These are phyloP conservation scores for Neofusicoccum umdonicola DNA, from an alignment of 2,329 filamentous ascomycete species.

Conservation along the genomic window DNA sequence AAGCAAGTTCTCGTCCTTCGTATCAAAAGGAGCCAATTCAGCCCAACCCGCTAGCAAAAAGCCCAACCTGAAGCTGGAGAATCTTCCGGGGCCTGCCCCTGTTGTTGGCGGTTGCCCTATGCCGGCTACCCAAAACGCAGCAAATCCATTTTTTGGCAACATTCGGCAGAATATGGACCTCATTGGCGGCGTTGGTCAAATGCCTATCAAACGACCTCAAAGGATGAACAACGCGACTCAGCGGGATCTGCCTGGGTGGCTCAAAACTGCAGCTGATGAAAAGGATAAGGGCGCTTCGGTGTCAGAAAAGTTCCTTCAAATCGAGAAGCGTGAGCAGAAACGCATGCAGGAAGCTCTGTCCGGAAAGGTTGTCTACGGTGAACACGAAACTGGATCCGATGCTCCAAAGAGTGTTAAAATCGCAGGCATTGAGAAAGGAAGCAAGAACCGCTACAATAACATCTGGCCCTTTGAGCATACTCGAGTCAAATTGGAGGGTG, in stretches of 20 bases:
- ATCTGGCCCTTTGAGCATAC: conserved; percentile 96
- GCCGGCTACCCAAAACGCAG: conserved; percentile 64
- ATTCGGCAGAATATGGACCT: conserved; percentile 97
- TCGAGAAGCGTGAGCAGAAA: conserved; percentile 81
- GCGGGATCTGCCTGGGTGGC: conserved; percentile 69
- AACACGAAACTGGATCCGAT: conserved; percentile 33
- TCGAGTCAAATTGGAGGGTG: conserved; percentile 73
- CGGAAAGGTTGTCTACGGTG: conserved; percentile 57
- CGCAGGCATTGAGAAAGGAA: conserved; percentile 89
- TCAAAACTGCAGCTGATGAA: conserved; percentile 64
- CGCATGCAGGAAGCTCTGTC: conserved; percentile 86
- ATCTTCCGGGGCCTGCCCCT: conserved; percentile 59
- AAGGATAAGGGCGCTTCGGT: conserved; percentile 75
- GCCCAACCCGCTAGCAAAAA: background rate
- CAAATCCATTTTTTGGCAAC: conserved; percentile 91
- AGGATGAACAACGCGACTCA: conserved; percentile 48
- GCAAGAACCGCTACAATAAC: conserved; percentile 96
- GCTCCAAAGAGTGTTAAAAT: conserved; percentile 62
- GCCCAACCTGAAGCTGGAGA: conserved; percentile 41
- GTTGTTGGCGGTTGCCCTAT: conserved; percentile 89
- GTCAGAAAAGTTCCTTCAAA: conserved; percentile 76
- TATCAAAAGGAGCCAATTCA: background rate
- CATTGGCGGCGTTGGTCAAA: conserved; percentile 86
- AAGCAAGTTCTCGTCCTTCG: conserved; percentile 57
- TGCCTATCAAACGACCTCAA: conserved; percentile 59